Base-by-base conservation (phyloP, 1,139 yeast genomes). In the Spathaspora sp. region DNA sequence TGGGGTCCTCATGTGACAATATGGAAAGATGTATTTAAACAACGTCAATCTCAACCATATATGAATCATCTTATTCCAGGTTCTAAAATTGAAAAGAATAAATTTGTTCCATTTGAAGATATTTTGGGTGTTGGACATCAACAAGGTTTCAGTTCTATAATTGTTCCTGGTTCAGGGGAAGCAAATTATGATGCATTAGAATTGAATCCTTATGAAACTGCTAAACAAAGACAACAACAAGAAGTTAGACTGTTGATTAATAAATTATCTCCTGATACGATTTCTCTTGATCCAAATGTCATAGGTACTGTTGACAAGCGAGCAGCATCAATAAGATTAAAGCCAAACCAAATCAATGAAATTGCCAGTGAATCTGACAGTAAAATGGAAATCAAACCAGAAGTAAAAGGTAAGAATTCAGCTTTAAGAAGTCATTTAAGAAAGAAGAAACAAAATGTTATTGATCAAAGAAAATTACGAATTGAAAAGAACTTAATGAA, bases 161-260 rank as follows among this genome's bases (percentile, higher is more conserved):
- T 95, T 54, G 79, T 93, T 47, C 99, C 99, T 34, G 99, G 99
- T 36, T 75, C 98, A 43, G 99, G 99, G 73, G 99, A 95, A 70
- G 97, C 99, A 51, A 95, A 95, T 69, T 91, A 81, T 63, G 99
- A 95, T 72, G 91, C 99, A 2, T 71, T 90, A 60, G 99, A 95
- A 67, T 69, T 85, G 58, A 95, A 95, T 67, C 99, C 99, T 51
- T 95, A 78, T 70, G 96, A 89, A 68, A 81, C 95, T 18, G 84
- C 90, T 42, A 86, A 89, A 64, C 97, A 91, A 68, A 85, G 99
- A 74, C 96, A 93, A 67, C 95, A 93, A 70, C 79, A 81, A 47
- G 99, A 95, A 73, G 96, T 95, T 40, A 82, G 95, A 61, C 71
- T 86, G 1, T 76, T 95, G 63, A 70, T 95, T 65, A 89, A 93